Percentiles rank a stretch among this genome's conserved stretches.
These are phyloP conservation scores for Besnoitia besnoiti DNA, from an alignment of 169 alveolate species.

Conservation along the genomic window DNA sequence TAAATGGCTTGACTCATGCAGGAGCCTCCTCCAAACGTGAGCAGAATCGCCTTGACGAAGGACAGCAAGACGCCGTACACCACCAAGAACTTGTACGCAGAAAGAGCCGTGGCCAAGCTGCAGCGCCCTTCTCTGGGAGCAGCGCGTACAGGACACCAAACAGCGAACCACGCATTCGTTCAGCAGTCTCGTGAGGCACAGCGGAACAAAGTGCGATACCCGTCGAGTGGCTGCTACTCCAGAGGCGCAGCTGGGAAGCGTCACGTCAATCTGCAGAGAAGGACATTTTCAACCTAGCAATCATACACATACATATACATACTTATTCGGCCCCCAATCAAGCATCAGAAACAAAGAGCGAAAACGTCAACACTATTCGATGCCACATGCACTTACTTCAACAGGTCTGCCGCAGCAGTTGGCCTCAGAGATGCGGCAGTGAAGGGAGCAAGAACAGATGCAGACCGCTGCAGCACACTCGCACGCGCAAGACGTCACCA, in stretches of 20 bases:
- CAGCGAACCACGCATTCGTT: no score
- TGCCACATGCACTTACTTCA: slow-evolving; percentile 25
- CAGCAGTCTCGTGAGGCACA: no score
- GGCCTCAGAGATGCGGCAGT: slow-evolving; percentile 46
- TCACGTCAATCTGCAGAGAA: no score
- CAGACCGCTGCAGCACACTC: slow-evolving; percentile 29
- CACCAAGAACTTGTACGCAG: slow-evolving; percentile 89
- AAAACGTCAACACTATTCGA: neutral
- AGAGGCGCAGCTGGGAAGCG: no score
- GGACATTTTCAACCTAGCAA: no score
- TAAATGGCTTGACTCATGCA: slow-evolving; percentile 59
- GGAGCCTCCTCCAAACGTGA: slow-evolving; percentile 56
- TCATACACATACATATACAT: neutral
- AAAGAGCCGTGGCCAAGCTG: slow-evolving; percentile 88
- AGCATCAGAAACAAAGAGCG: no score
- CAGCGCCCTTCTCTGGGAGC: slow-evolving; percentile 86
- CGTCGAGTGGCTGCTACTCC: no score
- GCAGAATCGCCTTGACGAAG: slow-evolving; percentile 81
- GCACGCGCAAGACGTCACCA: neutral
- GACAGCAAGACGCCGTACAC: slow-evolving; percentile 88
- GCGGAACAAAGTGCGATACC: no score
- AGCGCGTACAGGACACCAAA: neutral
- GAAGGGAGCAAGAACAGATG: slow-evolving; percentile 56
- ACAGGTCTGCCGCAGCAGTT: slow-evolving; percentile 41
- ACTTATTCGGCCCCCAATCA: no score